Evolutionary conservation across 257 asterid genomes (phyloP).

Genomic region (Prunella vulgaris): DNA sequence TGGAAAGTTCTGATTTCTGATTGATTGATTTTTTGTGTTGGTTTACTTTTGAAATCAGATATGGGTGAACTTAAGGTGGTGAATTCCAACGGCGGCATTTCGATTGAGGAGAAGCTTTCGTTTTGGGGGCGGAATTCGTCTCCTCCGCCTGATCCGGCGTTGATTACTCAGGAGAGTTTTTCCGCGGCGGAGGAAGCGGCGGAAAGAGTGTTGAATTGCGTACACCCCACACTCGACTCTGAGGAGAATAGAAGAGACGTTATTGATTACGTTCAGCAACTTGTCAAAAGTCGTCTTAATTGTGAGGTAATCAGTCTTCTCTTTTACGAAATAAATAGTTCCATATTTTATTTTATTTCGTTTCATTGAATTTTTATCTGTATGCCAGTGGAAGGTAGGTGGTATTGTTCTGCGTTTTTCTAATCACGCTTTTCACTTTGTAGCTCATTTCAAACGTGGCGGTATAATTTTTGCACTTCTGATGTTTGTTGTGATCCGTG

Average conservation of each 20-base stretch:
- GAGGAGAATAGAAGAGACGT: constrained; percentile 54
- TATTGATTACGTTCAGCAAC: constrained; percentile 46
- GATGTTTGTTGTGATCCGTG: constrained; percentile 11
- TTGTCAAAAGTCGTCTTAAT: constrained; percentile 34
- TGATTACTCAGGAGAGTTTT: constrained; percentile 34
- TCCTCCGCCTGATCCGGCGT: constrained; percentile 39
- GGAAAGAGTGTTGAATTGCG: constrained; percentile 43
- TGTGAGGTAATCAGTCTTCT: constrained; percentile 42
- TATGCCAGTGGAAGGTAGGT: constrained; percentile 19
- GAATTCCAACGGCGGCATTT: constrained; percentile 10
- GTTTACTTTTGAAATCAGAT: neutral
- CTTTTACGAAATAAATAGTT: neutral
- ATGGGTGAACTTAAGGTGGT: constrained; percentile 35
- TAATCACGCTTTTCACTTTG: neutral
- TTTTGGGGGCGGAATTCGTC: constrained; percentile 24
- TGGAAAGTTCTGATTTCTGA: constrained; percentile 1
- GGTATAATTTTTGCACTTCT: constrained; percentile 12
- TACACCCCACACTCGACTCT: constrained; percentile 58
- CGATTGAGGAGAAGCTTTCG: constrained; percentile 3
- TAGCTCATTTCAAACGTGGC: constrained; percentile 1
- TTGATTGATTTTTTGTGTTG: neutral
- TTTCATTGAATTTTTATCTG: neutral
- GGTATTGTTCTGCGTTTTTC: constrained; percentile 4
- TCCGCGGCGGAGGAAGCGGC: constrained; percentile 49
- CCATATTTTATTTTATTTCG: neutral